Conservation (phyloP, 805 yeast genomes). For the Lachancea kluyveri region DNA sequence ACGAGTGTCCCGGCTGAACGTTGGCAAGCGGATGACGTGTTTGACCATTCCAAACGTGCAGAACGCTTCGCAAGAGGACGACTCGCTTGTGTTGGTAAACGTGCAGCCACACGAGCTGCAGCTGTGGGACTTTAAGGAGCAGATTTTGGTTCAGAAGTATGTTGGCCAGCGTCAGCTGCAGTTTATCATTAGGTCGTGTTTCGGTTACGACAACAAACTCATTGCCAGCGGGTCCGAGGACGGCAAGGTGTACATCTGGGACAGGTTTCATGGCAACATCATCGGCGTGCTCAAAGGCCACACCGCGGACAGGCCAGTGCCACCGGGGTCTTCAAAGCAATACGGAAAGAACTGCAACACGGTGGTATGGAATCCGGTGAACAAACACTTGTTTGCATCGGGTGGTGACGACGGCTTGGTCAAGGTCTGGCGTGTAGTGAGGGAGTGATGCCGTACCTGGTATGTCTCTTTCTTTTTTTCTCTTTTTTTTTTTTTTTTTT, state of each 20-base stretch:
- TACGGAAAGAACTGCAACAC: constrained; percentile 50
- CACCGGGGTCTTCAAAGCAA: constrained; percentile 16
- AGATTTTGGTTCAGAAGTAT: constrained; percentile 54
- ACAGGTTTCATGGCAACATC: constrained; percentile 60
- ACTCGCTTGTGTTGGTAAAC: constrained; percentile 47
- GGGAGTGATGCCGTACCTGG: constrained; percentile 9
- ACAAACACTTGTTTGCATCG: constrained; percentile 58
- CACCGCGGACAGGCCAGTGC: constrained; percentile 13
- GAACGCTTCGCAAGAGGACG: constrained; percentile 4
- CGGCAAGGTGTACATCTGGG: constrained; percentile 74
- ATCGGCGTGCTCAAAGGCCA: constrained; percentile 35
- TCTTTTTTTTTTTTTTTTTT: too few relatives aligned
- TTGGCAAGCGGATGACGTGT: constrained; percentile 59
- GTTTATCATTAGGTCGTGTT: constrained; percentile 66
- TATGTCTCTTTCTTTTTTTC: constrained; percentile 3
- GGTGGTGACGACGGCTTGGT: constrained; percentile 78
- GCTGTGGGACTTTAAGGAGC: constrained; percentile 66
- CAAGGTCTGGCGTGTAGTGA: constrained; percentile 55
- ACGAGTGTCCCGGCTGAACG: constrained; percentile 39
- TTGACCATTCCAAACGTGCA: constrained; percentile 43
- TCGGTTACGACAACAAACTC: constrained; percentile 66
- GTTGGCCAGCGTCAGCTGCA: constrained; percentile 68
- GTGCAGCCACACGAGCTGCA: constrained; percentile 72
- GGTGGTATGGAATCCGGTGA: constrained; percentile 63
- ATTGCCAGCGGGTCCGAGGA: constrained; percentile 83